Conservation (phyloP, 2,329 filamentous ascomycete genomes). For the Paecilomyces variotii region DNA sequence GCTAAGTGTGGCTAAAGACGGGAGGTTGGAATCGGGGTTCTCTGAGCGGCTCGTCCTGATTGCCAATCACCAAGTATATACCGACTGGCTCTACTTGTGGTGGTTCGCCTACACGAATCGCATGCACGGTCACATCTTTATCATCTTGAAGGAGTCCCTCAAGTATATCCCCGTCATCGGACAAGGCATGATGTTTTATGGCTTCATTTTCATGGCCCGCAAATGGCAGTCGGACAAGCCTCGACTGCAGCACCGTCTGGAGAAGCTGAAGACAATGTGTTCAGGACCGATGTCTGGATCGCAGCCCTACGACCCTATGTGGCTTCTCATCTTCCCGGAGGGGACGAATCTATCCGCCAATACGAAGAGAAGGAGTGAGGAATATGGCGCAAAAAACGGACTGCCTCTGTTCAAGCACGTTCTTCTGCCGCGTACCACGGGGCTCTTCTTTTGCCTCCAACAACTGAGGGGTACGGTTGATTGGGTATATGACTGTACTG, state of each 20-base stretch:
- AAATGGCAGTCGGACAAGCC: constrained; percentile 56
- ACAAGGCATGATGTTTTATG: constrained; percentile 57
- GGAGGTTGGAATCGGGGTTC: constrained; percentile 51
- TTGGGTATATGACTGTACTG: constrained; percentile 69
- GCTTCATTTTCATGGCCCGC: constrained; percentile 57
- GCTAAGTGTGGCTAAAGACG: constrained; percentile 48
- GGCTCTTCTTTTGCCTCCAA: constrained; percentile 53
- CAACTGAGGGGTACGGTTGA: constrained; percentile 52
- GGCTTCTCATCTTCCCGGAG: constrained; percentile 59
- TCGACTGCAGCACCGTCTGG: constrained; percentile 49
- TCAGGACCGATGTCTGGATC: constrained; percentile 41
- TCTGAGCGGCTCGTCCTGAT: constrained; percentile 55
- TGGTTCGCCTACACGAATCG: constrained; percentile 58
- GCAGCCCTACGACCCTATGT: constrained; percentile 53
- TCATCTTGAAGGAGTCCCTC: constrained; percentile 58
- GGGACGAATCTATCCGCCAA: constrained; percentile 54
- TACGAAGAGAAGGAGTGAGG: constrained; percentile 48
- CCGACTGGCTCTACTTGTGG: constrained; percentile 64
- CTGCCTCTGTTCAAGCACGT: constrained; percentile 51
- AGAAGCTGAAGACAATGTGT: constrained; percentile 45
- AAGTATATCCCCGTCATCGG: constrained; percentile 56
- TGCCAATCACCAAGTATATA: constrained; percentile 60
- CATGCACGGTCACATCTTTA: constrained; percentile 60
- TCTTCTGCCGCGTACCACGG: constrained; percentile 54
- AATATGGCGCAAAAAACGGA: constrained; percentile 51